A percentile compares a stretch with the other conserved stretches of the same genome.
phyloP scores from a whole-genome alignment of 768 basidiomycete genomes.

The Galerina marginata region DNA sequence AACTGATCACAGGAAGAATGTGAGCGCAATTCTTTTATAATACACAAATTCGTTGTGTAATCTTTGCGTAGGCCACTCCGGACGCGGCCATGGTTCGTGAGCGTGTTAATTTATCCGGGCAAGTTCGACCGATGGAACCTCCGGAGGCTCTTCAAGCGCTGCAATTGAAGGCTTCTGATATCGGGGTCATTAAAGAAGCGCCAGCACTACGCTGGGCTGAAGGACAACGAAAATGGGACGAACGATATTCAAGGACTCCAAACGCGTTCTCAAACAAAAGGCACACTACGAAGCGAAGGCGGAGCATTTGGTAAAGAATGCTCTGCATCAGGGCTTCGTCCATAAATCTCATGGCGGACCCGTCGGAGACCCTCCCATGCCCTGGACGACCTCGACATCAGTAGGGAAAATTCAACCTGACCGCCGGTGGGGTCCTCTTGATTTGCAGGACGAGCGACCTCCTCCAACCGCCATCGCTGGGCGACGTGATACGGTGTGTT shows the following conservation, averaged over 20 bases:
- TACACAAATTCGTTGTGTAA: background rate
- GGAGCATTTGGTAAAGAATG: slow-evolving; percentile 46
- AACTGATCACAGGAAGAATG: background rate
- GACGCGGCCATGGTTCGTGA: slow-evolving; percentile 67
- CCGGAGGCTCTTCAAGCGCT: slow-evolving; percentile 58
- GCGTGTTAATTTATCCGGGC: slow-evolving; percentile 68
- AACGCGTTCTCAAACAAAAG: slow-evolving; percentile 49
- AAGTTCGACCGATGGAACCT: slow-evolving; percentile 67
- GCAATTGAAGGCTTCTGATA: slow-evolving; percentile 53
- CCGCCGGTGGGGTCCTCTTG: slow-evolving; percentile 58
- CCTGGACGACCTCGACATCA: slow-evolving; percentile 5
- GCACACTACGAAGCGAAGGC: slow-evolving; percentile 51
- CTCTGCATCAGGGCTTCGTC: slow-evolving; percentile 51
- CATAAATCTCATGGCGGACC: slow-evolving; percentile 20
- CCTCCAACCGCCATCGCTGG: slow-evolving; percentile 76
- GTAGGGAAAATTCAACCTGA: slow-evolving; percentile 42
- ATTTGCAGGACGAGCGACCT: slow-evolving; percentile 69
- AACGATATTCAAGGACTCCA: slow-evolving; percentile 48
- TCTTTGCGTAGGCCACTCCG: slow-evolving; percentile 25
- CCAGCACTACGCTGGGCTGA: slow-evolving; percentile 69
- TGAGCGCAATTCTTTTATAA: background rate
- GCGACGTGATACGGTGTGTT: slow-evolving; percentile 65
- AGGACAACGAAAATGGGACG: slow-evolving; percentile 69
- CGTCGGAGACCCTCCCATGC: background rate
- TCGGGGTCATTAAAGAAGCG: slow-evolving; percentile 78